These are phyloP conservation scores for Trichoderma gamsii DNA, from an alignment of 495 filamentous ascomycete species.

Conservation along the genomic window DNA sequence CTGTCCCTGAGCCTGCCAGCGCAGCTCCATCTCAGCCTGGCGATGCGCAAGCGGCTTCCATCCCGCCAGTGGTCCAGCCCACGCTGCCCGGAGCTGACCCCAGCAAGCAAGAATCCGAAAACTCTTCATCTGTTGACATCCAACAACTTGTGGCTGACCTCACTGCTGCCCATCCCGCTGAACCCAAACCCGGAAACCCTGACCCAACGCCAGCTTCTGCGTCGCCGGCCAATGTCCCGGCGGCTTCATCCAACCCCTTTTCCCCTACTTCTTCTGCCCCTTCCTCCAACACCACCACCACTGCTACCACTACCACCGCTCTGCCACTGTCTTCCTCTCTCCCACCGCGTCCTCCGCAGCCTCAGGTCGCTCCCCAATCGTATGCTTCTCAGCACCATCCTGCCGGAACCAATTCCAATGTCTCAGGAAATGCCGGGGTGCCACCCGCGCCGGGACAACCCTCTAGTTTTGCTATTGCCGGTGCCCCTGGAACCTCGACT, in stretches of 20 bases:
- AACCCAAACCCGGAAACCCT: constrained; percentile 17
- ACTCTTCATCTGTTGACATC: constrained; percentile 24
- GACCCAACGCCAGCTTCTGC: constrained; percentile 22
- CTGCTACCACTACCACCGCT: constrained; percentile 25
- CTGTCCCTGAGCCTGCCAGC: background rate
- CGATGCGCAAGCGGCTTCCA: constrained; percentile 2
- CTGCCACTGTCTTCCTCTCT: constrained; percentile 45
- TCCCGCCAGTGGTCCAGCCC: background rate
- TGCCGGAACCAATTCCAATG: constrained; percentile 34
- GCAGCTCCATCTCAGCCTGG: background rate
- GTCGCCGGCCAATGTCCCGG: constrained; percentile 25
- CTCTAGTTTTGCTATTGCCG: constrained; percentile 42
- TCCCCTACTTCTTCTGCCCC: constrained; percentile 23
- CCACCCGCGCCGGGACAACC: constrained; percentile 25
- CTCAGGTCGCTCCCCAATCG: constrained; percentile 30
- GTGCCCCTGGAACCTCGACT: constrained; percentile 48
- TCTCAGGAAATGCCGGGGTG: constrained; percentile 25
- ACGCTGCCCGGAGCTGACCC: background rate
- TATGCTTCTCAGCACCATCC: constrained; percentile 15
- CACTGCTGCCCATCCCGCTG: constrained; percentile 22
- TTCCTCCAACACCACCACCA: background rate
- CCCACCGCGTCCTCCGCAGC: constrained; percentile 47
- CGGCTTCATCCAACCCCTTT: constrained; percentile 28
- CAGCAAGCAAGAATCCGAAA: background rate
- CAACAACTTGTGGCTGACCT: constrained; percentile 47